Percentiles rank a stretch among this genome's conserved stretches.
These are phyloP conservation scores for Conticribra weissflogii DNA, from an alignment of 108 stramenopile genomes.

Conservation along the genomic window DNA sequence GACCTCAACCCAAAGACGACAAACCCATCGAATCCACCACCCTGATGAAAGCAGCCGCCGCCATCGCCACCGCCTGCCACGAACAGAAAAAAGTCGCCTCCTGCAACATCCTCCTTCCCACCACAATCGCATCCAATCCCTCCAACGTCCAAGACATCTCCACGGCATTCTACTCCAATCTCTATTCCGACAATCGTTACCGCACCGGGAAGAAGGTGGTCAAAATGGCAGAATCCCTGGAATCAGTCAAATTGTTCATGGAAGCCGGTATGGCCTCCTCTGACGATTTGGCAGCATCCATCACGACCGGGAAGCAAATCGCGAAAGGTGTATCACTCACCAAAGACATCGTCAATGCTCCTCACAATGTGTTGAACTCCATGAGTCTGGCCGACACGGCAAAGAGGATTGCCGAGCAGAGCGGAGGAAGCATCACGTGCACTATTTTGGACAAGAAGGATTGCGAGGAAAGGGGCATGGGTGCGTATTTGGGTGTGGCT, in stretches of 20 bases:
- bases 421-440: constrained; percentile 74
- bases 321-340: constrained; percentile 70
- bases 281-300: constrained; percentile 30
- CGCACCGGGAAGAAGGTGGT: constrained; percentile 74
- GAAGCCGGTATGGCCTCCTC: constrained; percentile 26
- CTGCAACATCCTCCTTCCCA: constrained; percentile 61
- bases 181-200: constrained; percentile 88
- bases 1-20: constrained; percentile 31
- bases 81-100: constrained; percentile 71
- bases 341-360: constrained; percentile 96
- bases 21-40: constrained; percentile 35
- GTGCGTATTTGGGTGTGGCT: constrained; percentile 89
- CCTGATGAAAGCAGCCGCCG: constrained; percentile 59
- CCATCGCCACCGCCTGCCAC: constrained; percentile 71
- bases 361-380: constrained; percentile 95
- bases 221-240: constrained; percentile 67
- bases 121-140: constrained; percentile 8
- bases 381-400: constrained; percentile 86
- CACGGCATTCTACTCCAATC: constrained; percentile 56
- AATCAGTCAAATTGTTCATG: constrained; percentile 58
- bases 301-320: constrained; percentile 61
- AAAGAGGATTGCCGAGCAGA: constrained; percentile 72
- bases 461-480: constrained; percentile 93
- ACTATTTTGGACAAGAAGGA: constrained; percentile 84
- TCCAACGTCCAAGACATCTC: constrained; percentile 56